Conservation (phyloP, 768 basidiomycete genomes). For the Psilocybe cubensis region DNA sequence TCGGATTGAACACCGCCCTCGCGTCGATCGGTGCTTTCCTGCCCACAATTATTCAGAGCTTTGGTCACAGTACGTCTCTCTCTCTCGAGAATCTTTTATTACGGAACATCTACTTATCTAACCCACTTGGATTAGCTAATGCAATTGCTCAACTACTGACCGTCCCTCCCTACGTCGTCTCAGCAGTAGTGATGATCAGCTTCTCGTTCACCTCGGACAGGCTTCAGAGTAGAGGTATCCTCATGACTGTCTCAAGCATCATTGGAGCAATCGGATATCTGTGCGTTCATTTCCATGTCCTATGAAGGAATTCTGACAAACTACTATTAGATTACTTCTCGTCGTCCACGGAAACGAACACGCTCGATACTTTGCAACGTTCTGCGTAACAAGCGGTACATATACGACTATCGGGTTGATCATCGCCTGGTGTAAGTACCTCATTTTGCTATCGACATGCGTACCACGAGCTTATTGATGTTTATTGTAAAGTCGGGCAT, state of each 20-base stretch:
- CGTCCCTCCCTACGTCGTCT: conserved; percentile 80
- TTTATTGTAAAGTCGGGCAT: conserved; percentile 54
- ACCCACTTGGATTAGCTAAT: conserved; percentile 44
- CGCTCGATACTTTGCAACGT: conserved; percentile 78
- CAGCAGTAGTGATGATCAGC: conserved; percentile 61
- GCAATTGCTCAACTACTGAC: conserved; percentile 75
- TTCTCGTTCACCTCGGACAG: conserved; percentile 69
- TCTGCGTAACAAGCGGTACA: conserved; percentile 77
- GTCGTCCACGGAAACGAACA: conserved; percentile 55
- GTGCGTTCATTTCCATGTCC: conserved; percentile 29
- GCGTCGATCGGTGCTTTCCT: conserved; percentile 85
- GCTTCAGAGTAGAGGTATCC: conserved; percentile 59
- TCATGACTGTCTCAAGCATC: conserved; percentile 45
- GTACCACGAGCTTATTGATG: neutral
- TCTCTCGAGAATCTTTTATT: neutral
- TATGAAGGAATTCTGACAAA: neutral
- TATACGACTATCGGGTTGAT: conserved; percentile 76
- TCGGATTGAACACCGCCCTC: conserved; percentile 75
- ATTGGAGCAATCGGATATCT: conserved; percentile 67
- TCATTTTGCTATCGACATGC: neutral
- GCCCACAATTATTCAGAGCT: conserved; percentile 78
- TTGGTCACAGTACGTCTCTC: conserved; percentile 63
- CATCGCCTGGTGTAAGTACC: conserved; percentile 74
- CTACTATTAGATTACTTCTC: conserved; percentile 52
- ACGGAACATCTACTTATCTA: neutral